Percentiles rank a stretch among this genome's conserved stretches.
phyloP scores from a whole-genome alignment of 345 rosid species.

The Bruguiera parviflora region DNA sequence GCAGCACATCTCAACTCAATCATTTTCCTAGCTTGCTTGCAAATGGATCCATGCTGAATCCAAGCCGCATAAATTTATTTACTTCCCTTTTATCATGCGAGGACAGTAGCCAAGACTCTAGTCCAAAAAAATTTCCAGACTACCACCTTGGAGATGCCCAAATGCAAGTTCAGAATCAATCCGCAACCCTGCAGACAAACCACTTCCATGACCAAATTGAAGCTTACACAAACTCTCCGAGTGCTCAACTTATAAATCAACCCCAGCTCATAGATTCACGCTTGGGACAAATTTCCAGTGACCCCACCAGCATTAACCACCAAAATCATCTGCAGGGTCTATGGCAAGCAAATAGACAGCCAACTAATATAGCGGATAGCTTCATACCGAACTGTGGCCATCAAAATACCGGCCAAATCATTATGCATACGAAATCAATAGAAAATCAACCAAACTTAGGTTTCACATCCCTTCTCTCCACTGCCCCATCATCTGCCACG shows the following conservation, averaged over 20 bases:
- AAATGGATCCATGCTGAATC: constrained; percentile 24
- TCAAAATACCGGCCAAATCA: not conserved
- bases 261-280: constrained; percentile 14
- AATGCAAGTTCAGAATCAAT: constrained; percentile 22
- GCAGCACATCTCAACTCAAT: constrained; percentile 28
- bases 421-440: not conserved
- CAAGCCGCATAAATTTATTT: constrained; percentile 26
- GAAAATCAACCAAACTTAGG: constrained; percentile 22
- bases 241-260: constrained; percentile 14
- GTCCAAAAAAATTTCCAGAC: constrained; percentile 10
- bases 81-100: constrained; percentile 21
- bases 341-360: constrained; percentile 14
- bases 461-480: constrained; percentile 40
- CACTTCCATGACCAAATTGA: constrained; percentile 25
- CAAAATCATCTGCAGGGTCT: constrained; percentile 14
- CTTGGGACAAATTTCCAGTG: constrained; percentile 22
- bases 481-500: constrained; percentile 45
- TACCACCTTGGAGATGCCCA: constrained; percentile 10
- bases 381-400: constrained; percentile 3
- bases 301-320: constrained; percentile 11
- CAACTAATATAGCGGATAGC: not conserved
- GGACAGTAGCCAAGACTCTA: constrained; percentile 10
- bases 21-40: constrained; percentile 30
- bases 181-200: constrained; percentile 17
- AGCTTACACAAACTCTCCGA: not conserved